Evolutionary conservation across 2,329 filamentous ascomycete species (phyloP).

Genomic region (Tolypocladium ovalisporum): DNA sequence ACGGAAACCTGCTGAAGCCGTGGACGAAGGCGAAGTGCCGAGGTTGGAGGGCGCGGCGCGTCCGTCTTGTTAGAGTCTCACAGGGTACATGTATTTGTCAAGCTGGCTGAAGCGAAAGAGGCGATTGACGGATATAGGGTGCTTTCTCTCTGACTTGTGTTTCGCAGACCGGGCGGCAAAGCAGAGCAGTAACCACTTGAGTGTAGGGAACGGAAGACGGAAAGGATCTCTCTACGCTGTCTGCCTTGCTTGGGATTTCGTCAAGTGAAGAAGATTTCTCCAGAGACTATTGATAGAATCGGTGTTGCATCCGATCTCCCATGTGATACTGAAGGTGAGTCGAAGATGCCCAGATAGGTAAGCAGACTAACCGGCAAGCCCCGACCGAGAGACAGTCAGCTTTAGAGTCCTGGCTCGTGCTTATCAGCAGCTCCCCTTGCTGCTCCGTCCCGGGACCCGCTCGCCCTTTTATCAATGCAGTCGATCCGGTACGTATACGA

Average conservation of each 20-base stretch:
- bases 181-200: neutral
- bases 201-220: neutral
- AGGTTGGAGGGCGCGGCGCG: neutral
- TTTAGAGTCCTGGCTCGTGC: neutral
- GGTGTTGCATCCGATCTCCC: no score
- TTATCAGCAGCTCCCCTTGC: neutral
- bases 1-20: slow-evolving; percentile 16
- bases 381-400: neutral
- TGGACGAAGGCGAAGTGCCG: neutral
- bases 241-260: neutral
- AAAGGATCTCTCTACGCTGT: neutral
- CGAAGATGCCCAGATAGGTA: neutral
- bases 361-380: neutral
- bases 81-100: neutral
- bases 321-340: neutral
- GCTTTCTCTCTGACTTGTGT: neutral
- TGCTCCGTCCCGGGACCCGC: neutral
- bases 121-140: neutral
- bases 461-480: neutral
- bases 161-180: no score
- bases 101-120: neutral
- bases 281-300: no score
- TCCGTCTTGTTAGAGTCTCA: neutral
- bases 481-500: neutral
- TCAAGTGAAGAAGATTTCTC: no score